Evolutionary conservation across 176 grass and related monocot species (phyloP).

Genomic region (Themeda triandra): DNA sequence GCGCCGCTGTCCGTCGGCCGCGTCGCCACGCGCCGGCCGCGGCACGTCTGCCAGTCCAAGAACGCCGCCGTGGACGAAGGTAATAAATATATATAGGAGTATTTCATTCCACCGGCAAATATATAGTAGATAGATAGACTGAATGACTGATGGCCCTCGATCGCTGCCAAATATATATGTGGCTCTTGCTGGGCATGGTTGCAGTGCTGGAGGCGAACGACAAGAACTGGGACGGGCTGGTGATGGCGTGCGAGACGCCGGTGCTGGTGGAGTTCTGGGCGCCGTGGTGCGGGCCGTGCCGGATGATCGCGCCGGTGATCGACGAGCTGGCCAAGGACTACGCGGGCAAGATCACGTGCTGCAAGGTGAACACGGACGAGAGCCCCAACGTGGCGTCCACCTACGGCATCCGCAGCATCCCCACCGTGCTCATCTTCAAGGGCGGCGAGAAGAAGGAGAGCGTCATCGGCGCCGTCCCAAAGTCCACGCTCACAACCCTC

Average conservation of each 20-base stretch:
- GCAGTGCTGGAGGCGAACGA: constrained; percentile 76
- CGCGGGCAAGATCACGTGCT: constrained; percentile 71
- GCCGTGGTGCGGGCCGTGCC: constrained; percentile 96
- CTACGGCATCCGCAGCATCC: constrained; percentile 90
- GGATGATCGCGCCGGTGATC: constrained; percentile 91
- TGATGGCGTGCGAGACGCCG: constrained; percentile 56
- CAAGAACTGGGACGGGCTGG: constrained; percentile 65
- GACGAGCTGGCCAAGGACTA: constrained; percentile 92
- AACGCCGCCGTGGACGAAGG: constrained; percentile 79
- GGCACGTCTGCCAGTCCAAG: constrained; percentile 57
- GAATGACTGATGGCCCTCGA: no score
- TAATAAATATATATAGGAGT: background rate
- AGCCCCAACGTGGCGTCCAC: constrained; percentile 64
- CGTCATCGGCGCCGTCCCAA: constrained; percentile 83
- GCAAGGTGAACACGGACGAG: constrained; percentile 93
- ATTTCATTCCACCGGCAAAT: no score
- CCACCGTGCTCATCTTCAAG: constrained; percentile 92
- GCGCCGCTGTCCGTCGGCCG: background rate
- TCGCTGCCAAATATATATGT: no score
- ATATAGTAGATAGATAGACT: no score
- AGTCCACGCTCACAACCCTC: constrained; percentile 51
- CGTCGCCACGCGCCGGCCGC: constrained; percentile 23
- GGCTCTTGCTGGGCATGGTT: background rate
- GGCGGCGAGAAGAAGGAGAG: constrained; percentile 91
- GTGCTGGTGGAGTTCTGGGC: constrained; percentile 99